Conservation (phyloP, 2,329 filamentous ascomycete genomes). For the Ophiostoma ips region DNA sequence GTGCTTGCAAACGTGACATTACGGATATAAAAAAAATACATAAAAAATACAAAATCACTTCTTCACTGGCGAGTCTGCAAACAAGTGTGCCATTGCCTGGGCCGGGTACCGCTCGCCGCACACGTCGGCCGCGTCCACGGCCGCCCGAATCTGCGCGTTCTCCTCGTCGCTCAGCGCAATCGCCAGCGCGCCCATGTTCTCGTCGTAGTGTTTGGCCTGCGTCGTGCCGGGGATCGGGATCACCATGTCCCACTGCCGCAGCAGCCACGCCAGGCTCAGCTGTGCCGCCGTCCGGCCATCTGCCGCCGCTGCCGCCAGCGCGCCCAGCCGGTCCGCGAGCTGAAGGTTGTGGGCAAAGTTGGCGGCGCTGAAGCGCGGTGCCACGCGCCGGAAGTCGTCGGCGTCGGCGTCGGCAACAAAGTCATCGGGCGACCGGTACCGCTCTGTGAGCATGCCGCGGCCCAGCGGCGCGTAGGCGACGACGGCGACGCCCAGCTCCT, state of each 20-base stretch:
- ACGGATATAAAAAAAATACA: not conserved
- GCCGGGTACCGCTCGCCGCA: slow-evolving; percentile 7
- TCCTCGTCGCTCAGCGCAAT: slow-evolving; percentile 13
- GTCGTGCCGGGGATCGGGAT: slow-evolving; percentile 26
- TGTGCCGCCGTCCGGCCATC: slow-evolving; percentile 33
- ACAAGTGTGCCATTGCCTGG: not conserved
- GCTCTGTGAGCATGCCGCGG: slow-evolving; percentile 28
- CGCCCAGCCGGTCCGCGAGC: slow-evolving; percentile 16
- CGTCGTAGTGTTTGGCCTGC: slow-evolving; percentile 19
- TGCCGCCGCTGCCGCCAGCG: slow-evolving; percentile 13
- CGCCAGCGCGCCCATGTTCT: slow-evolving; percentile 18
- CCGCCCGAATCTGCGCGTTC: slow-evolving; percentile 7
- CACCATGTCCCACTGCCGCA: slow-evolving; percentile 29
- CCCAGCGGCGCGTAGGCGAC: slow-evolving; percentile 28
- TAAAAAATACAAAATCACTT: not conserved
- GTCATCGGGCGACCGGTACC: slow-evolving; percentile 14
- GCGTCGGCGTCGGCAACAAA: not conserved
- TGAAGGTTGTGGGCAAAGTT: slow-evolving; percentile 36
- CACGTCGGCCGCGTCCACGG: slow-evolving; percentile 1
- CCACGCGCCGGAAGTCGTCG: slow-evolving; percentile 9
- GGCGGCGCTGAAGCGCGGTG: slow-evolving; percentile 28
- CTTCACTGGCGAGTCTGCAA: slow-evolving; percentile 6
- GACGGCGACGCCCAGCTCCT: slow-evolving; percentile 30
- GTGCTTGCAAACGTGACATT: too few species aligned
- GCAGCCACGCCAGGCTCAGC: slow-evolving; percentile 42